Evolutionary conservation across 202 grass and related monocot species (phyloP).

Genomic region (Elaeis oleifera): DNA sequence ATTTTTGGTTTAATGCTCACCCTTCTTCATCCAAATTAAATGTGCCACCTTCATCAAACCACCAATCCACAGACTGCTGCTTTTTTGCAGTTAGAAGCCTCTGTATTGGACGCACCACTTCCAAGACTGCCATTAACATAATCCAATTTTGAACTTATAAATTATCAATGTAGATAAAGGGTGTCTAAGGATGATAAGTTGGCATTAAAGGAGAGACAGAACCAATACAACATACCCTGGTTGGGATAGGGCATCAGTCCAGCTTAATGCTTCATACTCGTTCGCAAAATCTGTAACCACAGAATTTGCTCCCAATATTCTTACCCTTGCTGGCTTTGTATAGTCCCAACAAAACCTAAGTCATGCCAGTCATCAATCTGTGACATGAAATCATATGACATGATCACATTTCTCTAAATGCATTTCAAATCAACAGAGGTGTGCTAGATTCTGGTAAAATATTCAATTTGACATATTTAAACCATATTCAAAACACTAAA

Average conservation of each 20-base stretch:
- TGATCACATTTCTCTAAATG: background rate
- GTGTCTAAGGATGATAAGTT: background rate
- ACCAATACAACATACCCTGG: slow-evolving; percentile 31
- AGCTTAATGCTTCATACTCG: slow-evolving; percentile 52
- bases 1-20: slow-evolving; percentile 63
- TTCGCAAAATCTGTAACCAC: slow-evolving; percentile 73
- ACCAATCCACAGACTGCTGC: slow-evolving; percentile 50
- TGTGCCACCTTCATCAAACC: slow-evolving; percentile 78
- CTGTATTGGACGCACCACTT: slow-evolving; percentile 41
- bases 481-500: no score
- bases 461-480: no score
- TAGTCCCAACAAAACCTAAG: slow-evolving; percentile 64
- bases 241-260: slow-evolving; percentile 23
- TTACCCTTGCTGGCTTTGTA: slow-evolving; percentile 51
- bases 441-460: background rate
- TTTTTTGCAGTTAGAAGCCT: slow-evolving; percentile 34
- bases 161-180: no score
- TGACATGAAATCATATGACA: slow-evolving; percentile 14
- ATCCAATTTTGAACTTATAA: background rate
- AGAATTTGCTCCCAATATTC: slow-evolving; percentile 56
- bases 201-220: background rate
- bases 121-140: slow-evolving; percentile 34
- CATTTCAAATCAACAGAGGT: background rate
- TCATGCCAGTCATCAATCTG: slow-evolving; percentile 98
- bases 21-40: slow-evolving; percentile 95